Percentiles rank a stretch among this genome's conserved stretches.
Evolutionary conservation across 441 rosid species (phyloP).

Genomic region (Euphorbia schlechtendalii): DNA sequence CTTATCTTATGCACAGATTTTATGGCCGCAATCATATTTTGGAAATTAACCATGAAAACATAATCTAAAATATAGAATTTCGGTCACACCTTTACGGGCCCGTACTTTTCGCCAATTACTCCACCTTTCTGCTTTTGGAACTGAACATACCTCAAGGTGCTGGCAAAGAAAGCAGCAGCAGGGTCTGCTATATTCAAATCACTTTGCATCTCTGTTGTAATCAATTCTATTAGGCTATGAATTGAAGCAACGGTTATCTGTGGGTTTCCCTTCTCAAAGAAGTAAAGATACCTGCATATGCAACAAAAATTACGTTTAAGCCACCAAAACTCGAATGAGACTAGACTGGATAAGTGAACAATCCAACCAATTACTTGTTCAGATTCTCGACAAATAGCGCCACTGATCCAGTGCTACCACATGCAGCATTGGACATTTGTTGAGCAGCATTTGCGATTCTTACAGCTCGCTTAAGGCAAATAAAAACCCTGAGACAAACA

Average conservation of each 20-base stretch:
- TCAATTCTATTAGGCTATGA: constrained; percentile 62
- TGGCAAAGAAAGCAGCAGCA: constrained; percentile 65
- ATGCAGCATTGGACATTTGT: constrained; percentile 66
- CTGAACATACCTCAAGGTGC: constrained; percentile 70
- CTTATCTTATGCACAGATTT: too few relatives aligned
- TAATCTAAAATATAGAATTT: too few relatives aligned
- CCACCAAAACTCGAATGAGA: too few relatives aligned
- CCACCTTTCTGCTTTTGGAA: constrained; percentile 96
- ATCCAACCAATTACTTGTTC: constrained; percentile 54
- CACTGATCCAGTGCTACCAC: constrained; percentile 74
- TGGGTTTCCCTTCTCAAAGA: constrained; percentile 81
- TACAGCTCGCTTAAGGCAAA: constrained; percentile 89
- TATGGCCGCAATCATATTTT: too few relatives aligned
- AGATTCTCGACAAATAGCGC: constrained; percentile 83
- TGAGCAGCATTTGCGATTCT: constrained; percentile 96
- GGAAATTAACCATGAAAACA: too few relatives aligned
- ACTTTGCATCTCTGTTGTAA: constrained; percentile 63
- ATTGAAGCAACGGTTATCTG: constrained; percentile 63
- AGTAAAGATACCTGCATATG: constrained; percentile 78
- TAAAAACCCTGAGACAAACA: constrained; percentile 57
- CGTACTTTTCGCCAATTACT: constrained; percentile 67
- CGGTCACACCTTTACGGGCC: constrained; percentile 60
- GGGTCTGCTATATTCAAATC: constrained; percentile 54
- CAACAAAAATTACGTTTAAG: too few relatives aligned
- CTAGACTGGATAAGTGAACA: background rate